Evolutionary conservation across 768 basidiomycete species (phyloP).

Genomic region (Lyophyllum shimeji): DNA sequence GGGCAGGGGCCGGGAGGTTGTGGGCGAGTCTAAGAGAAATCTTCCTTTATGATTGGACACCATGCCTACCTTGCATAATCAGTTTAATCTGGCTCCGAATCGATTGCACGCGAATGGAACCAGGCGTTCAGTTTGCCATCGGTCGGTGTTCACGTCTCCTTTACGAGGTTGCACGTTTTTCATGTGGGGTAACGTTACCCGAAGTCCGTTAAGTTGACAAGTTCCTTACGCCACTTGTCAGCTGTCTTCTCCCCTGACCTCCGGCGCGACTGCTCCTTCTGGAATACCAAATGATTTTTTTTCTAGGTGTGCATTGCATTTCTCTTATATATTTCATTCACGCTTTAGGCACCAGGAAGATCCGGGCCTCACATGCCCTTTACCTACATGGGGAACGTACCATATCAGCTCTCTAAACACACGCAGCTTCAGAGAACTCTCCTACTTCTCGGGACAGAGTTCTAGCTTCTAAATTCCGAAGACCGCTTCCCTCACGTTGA

Average conservation of each 20-base stretch:
- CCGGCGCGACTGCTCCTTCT: conserved; percentile 21
- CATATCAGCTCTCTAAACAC: conserved; percentile 15
- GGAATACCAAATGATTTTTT: conserved; percentile 6
- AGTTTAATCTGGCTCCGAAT: conserved; percentile 36
- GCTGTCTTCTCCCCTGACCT: conserved; percentile 31
- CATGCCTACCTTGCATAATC: conserved; percentile 37
- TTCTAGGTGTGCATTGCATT: neutral
- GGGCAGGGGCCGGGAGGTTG: conserved; percentile 44
- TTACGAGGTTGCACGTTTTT: conserved; percentile 28
- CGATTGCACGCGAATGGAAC: conserved; percentile 32
- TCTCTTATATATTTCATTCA: conserved; percentile 8
- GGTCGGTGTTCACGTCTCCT: conserved; percentile 40
- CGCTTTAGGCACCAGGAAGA: conserved; percentile 16
- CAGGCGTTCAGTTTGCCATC: conserved; percentile 32
- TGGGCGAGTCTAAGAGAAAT: conserved; percentile 41
- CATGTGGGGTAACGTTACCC: conserved; percentile 38
- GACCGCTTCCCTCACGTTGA: conserved; percentile 7
- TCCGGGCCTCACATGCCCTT: conserved; percentile 15
- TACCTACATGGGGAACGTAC: conserved; percentile 14
- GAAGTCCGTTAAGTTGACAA: conserved; percentile 42
- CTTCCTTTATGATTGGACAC: conserved; percentile 44
- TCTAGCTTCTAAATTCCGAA: conserved; percentile 9
- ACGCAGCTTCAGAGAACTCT: conserved; percentile 14
- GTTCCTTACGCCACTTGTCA: conserved; percentile 44
- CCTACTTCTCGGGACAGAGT: conserved; percentile 7